These are phyloP conservation scores for Murraya koenigii DNA, from an alignment of 345 rosid species.

Conservation along the genomic window DNA sequence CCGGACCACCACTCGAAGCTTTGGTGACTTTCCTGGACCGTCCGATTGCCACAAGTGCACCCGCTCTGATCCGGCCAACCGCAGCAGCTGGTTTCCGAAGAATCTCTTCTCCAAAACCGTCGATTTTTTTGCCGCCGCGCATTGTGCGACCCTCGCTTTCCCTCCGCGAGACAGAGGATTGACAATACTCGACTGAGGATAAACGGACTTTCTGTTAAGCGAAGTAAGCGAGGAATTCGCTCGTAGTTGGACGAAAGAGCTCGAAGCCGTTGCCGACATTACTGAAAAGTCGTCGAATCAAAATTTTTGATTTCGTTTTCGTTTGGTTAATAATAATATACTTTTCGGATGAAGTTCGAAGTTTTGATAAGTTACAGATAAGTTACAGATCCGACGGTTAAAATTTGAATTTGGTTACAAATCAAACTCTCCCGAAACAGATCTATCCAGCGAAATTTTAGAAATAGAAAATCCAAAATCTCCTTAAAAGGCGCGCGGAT, in stretches of 20 bases:
- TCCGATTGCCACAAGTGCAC: conserved; percentile 71
- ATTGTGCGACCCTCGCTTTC: conserved; percentile 23
- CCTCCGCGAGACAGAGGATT: conserved; percentile 22
- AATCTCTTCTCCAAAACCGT: conserved; percentile 38
- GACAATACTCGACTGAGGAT: conserved; percentile 38
- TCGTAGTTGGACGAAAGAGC: conserved; percentile 39
- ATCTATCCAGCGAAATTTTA: neutral
- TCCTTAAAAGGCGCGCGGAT: conserved; percentile 22
- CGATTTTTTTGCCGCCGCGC: conserved; percentile 33
- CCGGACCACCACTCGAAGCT: conserved; percentile 63
- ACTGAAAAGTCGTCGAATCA: conserved; percentile 1
- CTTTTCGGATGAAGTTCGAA: neutral
- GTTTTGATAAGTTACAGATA: neutral
- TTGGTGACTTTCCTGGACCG: conserved; percentile 73
- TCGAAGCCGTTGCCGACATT: conserved; percentile 53
- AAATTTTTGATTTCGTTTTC: neutral
- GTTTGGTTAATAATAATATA: neutral
- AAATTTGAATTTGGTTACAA: neutral
- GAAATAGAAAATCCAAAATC: neutral
- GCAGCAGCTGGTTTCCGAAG: conserved; percentile 49
- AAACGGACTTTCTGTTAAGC: conserved; percentile 18
- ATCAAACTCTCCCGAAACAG: conserved; percentile 8
- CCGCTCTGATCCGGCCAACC: conserved; percentile 51
- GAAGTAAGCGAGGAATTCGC: conserved; percentile 30
- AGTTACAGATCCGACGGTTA: conserved; percentile 8